Evolutionary conservation across 768 basidiomycete species (phyloP), one percentile per base, ranked within the genome.

Genomic region (Astraeus odoratus): DNA sequence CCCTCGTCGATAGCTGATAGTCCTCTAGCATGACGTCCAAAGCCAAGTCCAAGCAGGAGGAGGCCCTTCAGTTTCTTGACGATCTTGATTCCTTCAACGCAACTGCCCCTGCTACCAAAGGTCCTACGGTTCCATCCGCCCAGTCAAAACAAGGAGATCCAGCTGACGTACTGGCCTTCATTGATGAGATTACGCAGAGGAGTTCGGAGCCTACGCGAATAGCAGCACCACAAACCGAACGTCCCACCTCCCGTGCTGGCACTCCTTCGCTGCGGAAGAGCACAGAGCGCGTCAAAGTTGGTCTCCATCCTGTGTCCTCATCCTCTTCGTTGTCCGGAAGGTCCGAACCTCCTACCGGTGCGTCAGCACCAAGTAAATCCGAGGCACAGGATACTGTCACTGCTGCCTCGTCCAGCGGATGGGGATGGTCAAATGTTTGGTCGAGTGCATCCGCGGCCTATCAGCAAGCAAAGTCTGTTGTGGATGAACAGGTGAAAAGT

Each of bases 161-260:
- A 46, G 80, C 83, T 3, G 87, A 90, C 50, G 92, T 88, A 20
- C 78, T 94, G 22, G 92, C 91, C 13, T 95, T 94, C 71, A 78
- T 96, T 33, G 89, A 96, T 62, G 90, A 96, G 67, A 90, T 95
- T 52, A 92, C 88, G 0, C 88, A 89, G 77, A 94, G 91, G 67
- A 86, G 83, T 64, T 74, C 83, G 5, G 87, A 86, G 52, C 83
- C 86, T 10, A 78, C 82, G 16, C 80, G 83, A 22, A 57, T 77
- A 4, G 66, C 81, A 13, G 66, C 75, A 20, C 59, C 72, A 23
- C 72, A 77, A 53, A 66, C 76, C 45, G 79, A 81, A 40, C 69
- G 78, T 13, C 77, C 77, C 12, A 55, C 70, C 42, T 81, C 82
- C 42, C 77, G 84, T 38, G 76, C 83, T 26, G 78, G 81, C 27